These are phyloP conservation scores for Skeletonema tropicum DNA, from an alignment of 108 stramenopile species.

Conservation along the genomic window DNA sequence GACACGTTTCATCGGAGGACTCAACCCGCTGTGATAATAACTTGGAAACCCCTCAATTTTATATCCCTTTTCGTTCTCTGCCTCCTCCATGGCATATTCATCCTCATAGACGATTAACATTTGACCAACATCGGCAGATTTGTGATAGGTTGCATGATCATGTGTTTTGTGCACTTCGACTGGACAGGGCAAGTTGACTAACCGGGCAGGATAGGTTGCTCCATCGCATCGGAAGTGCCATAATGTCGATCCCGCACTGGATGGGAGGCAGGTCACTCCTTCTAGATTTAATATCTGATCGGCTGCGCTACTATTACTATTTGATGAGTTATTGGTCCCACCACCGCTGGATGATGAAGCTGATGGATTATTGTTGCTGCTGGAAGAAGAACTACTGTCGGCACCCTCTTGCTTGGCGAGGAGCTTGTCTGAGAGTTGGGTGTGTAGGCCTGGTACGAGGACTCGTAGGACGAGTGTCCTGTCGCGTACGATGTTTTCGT, in stretches of 20 bases:
- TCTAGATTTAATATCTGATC: conserved; percentile 73
- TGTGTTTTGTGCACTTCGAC: conserved; percentile 93
- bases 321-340: not conserved
- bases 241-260: conserved; percentile 61
- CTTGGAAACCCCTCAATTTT: conserved; percentile 62
- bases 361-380: not conserved
- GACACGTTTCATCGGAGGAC: conserved; percentile 85
- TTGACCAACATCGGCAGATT: conserved; percentile 90
- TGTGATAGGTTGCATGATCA: conserved; percentile 91
- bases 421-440: conserved; percentile 82
- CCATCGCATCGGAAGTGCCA: conserved; percentile 90
- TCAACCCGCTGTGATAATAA: conserved; percentile 87
- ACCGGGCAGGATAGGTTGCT: conserved; percentile 87
- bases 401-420: conserved; percentile 36
- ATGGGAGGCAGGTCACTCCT: conserved; percentile 66
- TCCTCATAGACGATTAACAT: conserved; percentile 94
- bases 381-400: conserved; percentile 58
- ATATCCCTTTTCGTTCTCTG: conserved; percentile 63
- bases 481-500: conserved; percentile 39
- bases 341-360: not conserved
- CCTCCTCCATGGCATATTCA: conserved; percentile 84
- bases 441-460: conserved; percentile 74
- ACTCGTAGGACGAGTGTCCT: conserved; percentile 72
- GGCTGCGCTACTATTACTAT: not conserved
- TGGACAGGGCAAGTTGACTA: conserved; percentile 93